These are phyloP conservation scores for Nemania serpens DNA, from an alignment of 2,329 filamentous ascomycete species.

Conservation along the genomic window DNA sequence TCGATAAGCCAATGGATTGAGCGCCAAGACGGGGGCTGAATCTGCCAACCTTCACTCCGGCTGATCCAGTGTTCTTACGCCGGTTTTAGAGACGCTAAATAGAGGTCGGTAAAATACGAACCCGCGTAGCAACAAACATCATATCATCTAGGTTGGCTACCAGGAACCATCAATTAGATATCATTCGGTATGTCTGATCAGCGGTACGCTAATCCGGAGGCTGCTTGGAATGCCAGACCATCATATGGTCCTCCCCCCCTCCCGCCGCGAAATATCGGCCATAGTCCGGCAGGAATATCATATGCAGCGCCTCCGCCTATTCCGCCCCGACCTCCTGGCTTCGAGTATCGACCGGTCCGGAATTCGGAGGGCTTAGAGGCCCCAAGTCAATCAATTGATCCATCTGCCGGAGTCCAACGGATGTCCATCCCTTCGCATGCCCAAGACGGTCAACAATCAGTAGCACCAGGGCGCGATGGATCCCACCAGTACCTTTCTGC, in stretches of 20 bases:
- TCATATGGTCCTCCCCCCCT: constrained; percentile 5
- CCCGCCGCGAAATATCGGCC: constrained; percentile 14
- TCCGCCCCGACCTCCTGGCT: constrained; percentile 18
- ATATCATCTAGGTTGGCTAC: background rate
- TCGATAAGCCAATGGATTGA: constrained; percentile 11
- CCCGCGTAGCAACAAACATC: background rate
- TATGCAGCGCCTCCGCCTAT: constrained; percentile 12
- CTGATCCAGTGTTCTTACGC: background rate
- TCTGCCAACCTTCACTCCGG: background rate
- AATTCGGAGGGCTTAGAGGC: background rate
- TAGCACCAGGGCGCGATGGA: background rate
- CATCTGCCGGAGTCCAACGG: too few relatives aligned
- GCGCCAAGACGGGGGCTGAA: constrained; percentile 23
- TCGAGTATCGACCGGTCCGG: constrained; percentile 8
- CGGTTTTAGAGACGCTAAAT: background rate
- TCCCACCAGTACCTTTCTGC: background rate
- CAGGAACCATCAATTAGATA: too few relatives aligned
- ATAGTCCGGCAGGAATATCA: background rate
- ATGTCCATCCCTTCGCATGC: background rate
- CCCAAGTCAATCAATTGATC: too few relatives aligned
- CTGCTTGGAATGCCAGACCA: background rate
- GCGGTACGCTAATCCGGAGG: background rate
- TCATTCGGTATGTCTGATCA: constrained; percentile 6
- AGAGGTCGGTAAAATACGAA: background rate
- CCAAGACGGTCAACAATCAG: background rate